Base-by-base conservation (phyloP, 495 filamentous ascomycete species). In the Neurospora hispaniola region DNA sequence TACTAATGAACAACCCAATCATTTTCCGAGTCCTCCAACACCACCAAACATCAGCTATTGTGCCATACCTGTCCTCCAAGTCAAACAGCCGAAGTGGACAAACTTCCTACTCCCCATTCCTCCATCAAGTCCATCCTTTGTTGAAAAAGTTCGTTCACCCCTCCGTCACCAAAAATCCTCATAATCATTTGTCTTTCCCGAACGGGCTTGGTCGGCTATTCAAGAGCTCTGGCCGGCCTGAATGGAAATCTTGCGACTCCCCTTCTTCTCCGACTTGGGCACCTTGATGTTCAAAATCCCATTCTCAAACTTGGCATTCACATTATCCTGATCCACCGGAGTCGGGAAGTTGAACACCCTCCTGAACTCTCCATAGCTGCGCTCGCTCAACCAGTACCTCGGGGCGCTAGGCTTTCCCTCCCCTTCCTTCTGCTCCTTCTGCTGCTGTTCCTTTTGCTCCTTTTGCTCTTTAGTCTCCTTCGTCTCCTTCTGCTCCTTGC, bases 301-400 rank as follows among this genome's bases (percentile, higher is more conserved):
- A 81, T 87, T 79, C 78, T 86, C 80, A 81, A 87, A 80, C 70
- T 84, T 89, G 23, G 94, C 95, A 76, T 84, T 89, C 70, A 97
- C 94, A n/a, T 75, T 79, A 69, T 97, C 92, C 78, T 94, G 90
- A 79, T 98, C 89, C 40, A 97, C 88, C 14, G 86, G 83, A 9
- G 80, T 79, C 0, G 94, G 89, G 85, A 98, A 97, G 71, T 79
- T 88, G 83, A 98, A 98, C n/a, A 85, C 86, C 69, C 94, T 88
- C 42, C 89, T 85, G 84, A 97, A 98, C 72, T 92, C 86, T 75
- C 94, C 95, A 74, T 92, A 85, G 4, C 84, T 89, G 77, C 94
- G 90, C 87, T 98, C 95, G 16, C 87, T 88, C 48, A 92, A 84
- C 94, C 93, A 97, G 84, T 91, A 97, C 81, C 88, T 90, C 77